A percentile compares a stretch with the other conserved stretches of the same genome.
Conservation (phyloP, 2,329 filamentous ascomycete genomes). For the Paraphaeosphaeria sporulosa region DNA sequence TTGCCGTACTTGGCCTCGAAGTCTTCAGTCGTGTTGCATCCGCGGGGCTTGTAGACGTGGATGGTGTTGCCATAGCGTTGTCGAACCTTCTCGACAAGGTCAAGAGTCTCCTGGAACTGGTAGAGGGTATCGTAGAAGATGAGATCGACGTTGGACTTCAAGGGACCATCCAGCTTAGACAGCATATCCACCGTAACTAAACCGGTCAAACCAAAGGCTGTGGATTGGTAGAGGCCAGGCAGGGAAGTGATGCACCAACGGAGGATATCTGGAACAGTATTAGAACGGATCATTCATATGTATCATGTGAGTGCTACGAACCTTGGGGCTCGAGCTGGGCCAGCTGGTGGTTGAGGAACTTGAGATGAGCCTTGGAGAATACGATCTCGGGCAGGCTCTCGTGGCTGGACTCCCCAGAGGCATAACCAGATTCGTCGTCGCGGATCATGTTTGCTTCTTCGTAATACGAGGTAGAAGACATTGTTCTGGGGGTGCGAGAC, state of each 20-base stretch:
- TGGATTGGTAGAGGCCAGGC: slow-evolving; percentile 75
- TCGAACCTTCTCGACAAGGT: slow-evolving; percentile 70
- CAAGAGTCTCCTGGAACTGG: slow-evolving; percentile 60
- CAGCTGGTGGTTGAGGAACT: slow-evolving; percentile 89
- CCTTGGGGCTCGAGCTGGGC: slow-evolving; percentile 84
- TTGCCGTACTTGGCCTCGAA: slow-evolving; percentile 85
- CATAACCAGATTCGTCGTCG: slow-evolving; percentile 83
- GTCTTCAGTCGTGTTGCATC: slow-evolving; percentile 73
- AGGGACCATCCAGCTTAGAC: slow-evolving; percentile 72
- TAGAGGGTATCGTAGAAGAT: slow-evolving; percentile 64
- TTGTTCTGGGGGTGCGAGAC: slow-evolving; percentile 13
- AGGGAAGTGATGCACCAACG: slow-evolving; percentile 91
- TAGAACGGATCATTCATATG: slow-evolving; percentile 28
- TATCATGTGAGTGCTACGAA: slow-evolving; percentile 44
- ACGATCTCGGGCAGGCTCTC: slow-evolving; percentile 75
- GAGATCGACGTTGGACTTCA: slow-evolving; percentile 60
- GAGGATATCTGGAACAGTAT: slow-evolving; percentile 71
- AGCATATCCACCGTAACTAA: slow-evolving; percentile 70
- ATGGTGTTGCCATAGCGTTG: slow-evolving; percentile 79
- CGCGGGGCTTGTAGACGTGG: slow-evolving; percentile 89
- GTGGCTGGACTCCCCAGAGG: slow-evolving; percentile 69
- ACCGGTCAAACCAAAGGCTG: slow-evolving; percentile 60
- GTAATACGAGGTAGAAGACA: slow-evolving; percentile 41
- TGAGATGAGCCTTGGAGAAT: slow-evolving; percentile 87
- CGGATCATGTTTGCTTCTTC: slow-evolving; percentile 36